A percentile compares a stretch with the other conserved stretches of the same genome.
phyloP scores from a whole-genome alignment of 257 asterid species.

The Forsythia viridissima region DNA sequence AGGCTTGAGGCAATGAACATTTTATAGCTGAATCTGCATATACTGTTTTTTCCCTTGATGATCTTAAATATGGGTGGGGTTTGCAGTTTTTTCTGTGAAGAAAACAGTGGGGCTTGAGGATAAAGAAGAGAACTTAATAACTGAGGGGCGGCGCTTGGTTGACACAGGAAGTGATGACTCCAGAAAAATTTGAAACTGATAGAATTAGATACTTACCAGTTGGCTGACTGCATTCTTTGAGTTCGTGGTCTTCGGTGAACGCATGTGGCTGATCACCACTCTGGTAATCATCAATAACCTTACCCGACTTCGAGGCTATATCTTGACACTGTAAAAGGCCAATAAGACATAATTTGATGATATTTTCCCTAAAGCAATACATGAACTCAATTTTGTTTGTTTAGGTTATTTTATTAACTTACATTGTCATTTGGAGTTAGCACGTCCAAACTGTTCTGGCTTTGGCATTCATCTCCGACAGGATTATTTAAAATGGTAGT shows the following conservation, averaged over 20 bases:
- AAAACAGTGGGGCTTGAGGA: neutral
- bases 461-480: conserved; percentile 38
- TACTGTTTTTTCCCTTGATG: neutral
- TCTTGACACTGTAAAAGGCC: conserved; percentile 43
- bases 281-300: conserved; percentile 31
- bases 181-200: neutral
- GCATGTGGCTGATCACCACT: conserved; percentile 21
- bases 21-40: neutral
- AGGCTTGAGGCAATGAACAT: neutral
- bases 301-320: conserved; percentile 9
- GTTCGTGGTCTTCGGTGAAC: conserved; percentile 26
- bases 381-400: neutral
- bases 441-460: conserved; percentile 21
- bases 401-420: conserved; percentile 22
- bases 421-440: conserved; percentile 39
- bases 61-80: neutral
- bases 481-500: conserved; percentile 12
- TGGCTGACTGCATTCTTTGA: conserved; percentile 30
- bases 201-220: conserved; percentile 29
- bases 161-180: neutral
- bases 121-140: neutral
- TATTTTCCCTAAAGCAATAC: neutral
- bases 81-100: neutral
- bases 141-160: neutral
- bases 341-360: conserved; percentile 21